phyloP scores from a whole-genome alignment of 176 grass and related monocot species.

The Melocanna baccifera region DNA sequence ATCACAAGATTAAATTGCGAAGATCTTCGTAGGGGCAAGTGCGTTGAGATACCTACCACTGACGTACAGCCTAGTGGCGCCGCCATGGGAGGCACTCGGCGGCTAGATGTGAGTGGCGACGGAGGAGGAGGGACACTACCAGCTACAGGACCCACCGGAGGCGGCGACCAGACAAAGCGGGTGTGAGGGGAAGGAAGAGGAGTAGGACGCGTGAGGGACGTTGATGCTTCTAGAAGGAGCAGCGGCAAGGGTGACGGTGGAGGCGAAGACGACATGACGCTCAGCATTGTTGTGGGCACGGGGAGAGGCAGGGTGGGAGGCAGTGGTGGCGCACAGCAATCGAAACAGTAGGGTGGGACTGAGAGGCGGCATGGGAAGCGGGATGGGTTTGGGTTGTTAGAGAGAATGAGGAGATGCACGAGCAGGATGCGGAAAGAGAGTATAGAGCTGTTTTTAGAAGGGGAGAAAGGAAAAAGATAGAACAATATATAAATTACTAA shows the following conservation, averaged over 20 bases:
- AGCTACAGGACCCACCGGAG: not conserved
- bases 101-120: conserved; percentile 14
- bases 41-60: conserved; percentile 41
- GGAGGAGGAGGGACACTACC: not conserved
- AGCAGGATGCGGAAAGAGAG: too few relatives aligned
- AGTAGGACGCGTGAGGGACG: not conserved
- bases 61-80: conserved; percentile 55
- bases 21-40: not conserved
- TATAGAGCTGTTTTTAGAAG: too few relatives aligned
- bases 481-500: too few relatives aligned
- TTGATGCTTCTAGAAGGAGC: not conserved
- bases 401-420: too few relatives aligned
- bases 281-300: too few relatives aligned
- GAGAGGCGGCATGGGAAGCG: too few relatives aligned
- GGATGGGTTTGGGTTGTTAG: too few relatives aligned
- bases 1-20: not conserved
- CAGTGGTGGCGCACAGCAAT: too few relatives aligned
- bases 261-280: too few relatives aligned
- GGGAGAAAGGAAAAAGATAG: too few relatives aligned
- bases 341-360: too few relatives aligned
- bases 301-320: too few relatives aligned
- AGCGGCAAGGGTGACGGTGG: not conserved
- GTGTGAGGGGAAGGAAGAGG: not conserved
- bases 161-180: not conserved
- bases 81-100: conserved; percentile 4